phyloP scores from a whole-genome alignment of 78 protist genomes.

The Protostelium mycophagum region DNA sequence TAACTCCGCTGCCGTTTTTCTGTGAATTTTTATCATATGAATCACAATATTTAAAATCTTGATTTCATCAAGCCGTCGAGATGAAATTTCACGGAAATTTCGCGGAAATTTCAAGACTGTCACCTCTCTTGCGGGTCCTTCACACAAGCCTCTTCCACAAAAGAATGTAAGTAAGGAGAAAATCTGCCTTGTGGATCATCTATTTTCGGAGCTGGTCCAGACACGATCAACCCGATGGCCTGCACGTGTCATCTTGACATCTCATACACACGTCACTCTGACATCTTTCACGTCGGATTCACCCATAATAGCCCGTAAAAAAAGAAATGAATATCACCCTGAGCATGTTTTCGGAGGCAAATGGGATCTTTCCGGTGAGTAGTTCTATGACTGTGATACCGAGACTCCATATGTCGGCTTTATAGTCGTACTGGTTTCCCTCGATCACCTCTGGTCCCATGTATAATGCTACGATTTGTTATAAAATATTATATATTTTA shows the following conservation, averaged over 20 bases:
- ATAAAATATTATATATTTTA: no score
- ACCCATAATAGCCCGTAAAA: no score
- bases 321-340: not conserved
- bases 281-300: not conserved
- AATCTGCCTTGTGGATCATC: not conserved
- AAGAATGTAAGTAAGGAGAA: not conserved
- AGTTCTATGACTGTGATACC: conserved; percentile 74
- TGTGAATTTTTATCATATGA: no score
- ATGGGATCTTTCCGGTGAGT: conserved; percentile 12
- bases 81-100: no score
- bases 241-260: no score
- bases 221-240: not conserved
- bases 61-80: no score
- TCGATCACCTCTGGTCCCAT: conserved; percentile 80
- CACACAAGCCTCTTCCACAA: not conserved
- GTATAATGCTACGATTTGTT: conserved; percentile 44
- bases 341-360: not conserved
- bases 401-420: conserved; percentile 71
- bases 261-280: not conserved
- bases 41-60: no score
- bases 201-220: not conserved
- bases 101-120: no score
- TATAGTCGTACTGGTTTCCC: conserved; percentile 47
- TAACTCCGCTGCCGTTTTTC: not conserved
- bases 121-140: not conserved